These are phyloP conservation scores for Houttuynia cordata DNA, from an alignment of 164 flowering plant genomes.

Conservation along the genomic window DNA sequence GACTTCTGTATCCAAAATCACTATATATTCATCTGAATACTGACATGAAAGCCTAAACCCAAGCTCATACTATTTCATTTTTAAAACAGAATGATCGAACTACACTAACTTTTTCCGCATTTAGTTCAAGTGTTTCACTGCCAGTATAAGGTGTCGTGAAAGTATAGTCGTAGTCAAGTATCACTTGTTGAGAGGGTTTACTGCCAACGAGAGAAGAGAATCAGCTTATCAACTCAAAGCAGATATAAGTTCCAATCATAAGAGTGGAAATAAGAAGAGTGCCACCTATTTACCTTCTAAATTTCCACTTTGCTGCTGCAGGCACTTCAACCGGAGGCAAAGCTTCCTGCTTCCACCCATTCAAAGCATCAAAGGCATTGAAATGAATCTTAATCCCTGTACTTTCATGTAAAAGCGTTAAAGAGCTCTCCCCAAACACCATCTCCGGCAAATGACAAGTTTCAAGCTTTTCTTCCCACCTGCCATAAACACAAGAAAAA, in stretches of 20 bases:
- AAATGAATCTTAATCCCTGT: slow-evolving; percentile 56
- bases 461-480: slow-evolving; percentile 77
- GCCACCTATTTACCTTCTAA: slow-evolving; percentile 81
- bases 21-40: no score
- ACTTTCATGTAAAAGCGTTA: slow-evolving; percentile 45
- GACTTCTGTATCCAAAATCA: no score
- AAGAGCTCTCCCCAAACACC: slow-evolving; percentile 83
- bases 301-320: slow-evolving; percentile 93
- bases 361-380: slow-evolving; percentile 82
- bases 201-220: slow-evolving; percentile 31
- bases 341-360: slow-evolving; percentile 78
- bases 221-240: neutral
- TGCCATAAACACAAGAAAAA: slow-evolving; percentile 16
- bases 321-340: slow-evolving; percentile 97
- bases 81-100: neutral
- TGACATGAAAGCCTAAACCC: neutral
- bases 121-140: slow-evolving; percentile 48
- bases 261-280: no score
- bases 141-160: slow-evolving; percentile 98
- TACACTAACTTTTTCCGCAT: slow-evolving; percentile 33
- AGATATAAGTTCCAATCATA: neutral
- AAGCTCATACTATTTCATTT: neutral
- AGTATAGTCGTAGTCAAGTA: slow-evolving; percentile 94
- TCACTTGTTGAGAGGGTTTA: slow-evolving; percentile 74
- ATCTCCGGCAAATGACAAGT: slow-evolving; percentile 88